Conservation (phyloP, 2,329 filamentous ascomycete species). For the Phoma sp. region DNA sequence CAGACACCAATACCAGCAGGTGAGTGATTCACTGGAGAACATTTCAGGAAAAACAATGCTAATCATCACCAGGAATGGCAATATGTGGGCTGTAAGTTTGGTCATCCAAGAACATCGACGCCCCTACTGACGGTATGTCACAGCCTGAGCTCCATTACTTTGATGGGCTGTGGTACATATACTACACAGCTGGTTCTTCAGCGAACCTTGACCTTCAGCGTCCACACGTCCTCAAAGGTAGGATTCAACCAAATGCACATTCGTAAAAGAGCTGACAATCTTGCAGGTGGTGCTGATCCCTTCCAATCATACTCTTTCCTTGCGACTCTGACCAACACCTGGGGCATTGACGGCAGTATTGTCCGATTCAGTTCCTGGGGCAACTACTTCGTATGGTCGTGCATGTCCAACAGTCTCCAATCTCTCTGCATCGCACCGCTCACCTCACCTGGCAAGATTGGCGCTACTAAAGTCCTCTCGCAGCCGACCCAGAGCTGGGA, state of each 20-base stretch:
- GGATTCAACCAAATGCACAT: not conserved
- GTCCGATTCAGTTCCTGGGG: conserved; percentile 55
- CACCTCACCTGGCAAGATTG: conserved; percentile 53
- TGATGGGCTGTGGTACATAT: conserved; percentile 60
- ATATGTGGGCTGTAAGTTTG: conserved; percentile 57
- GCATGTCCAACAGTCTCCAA: conserved; percentile 55
- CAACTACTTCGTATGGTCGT: conserved; percentile 64
- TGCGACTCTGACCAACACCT: conserved; percentile 53
- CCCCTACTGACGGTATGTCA: not conserved
- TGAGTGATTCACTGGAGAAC: conserved; percentile 31
- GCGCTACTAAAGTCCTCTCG: conserved; percentile 58
- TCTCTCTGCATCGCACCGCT: conserved; percentile 51
- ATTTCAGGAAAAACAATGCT: conserved; percentile 34
- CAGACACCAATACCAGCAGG: conserved; percentile 51
- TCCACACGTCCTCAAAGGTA: conserved; percentile 60
- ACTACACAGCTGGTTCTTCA: conserved; percentile 60
- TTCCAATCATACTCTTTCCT: conserved; percentile 61
- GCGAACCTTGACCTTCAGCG: conserved; percentile 59
- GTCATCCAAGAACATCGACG: not conserved
- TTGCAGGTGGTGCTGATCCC: conserved; percentile 57
- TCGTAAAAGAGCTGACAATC: not conserved
- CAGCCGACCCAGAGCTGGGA: conserved; percentile 61
- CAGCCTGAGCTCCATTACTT: conserved; percentile 61
- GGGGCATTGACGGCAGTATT: conserved; percentile 60
- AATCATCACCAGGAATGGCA: conserved; percentile 46